Evolutionary conservation across 2,329 filamentous ascomycete species (phyloP), one percentile per base, ranked within the genome.

Genomic region (Clonostachys chloroleuca): DNA sequence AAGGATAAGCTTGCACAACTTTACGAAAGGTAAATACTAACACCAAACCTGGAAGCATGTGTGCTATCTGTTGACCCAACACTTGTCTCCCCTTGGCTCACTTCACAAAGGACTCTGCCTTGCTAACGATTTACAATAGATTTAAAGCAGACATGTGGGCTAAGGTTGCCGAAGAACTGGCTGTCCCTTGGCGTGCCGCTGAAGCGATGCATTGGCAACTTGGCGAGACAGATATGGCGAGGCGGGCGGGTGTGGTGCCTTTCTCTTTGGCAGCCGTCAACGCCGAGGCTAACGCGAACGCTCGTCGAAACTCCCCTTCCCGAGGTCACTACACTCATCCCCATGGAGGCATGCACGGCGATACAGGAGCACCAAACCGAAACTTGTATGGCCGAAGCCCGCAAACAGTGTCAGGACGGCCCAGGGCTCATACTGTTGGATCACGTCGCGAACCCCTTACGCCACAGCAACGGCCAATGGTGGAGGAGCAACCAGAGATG

Each of bases 131-230:
- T 30, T 4, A 30, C 24, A 18, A 6, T 63, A 97, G 92, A 67
- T 96, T 96, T 75, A 96, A 96, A 68, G 83, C 89, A 53, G 91
- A 97, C 62, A 97, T 97, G 90, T 99, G 92, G 92, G 84, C 89
- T 50, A 94, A 92, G 60, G 88, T 97, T 18, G 91, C 92, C 40
- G 90, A 94, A 64, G 92, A 97, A 67, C 92, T 99, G 85, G 85
- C 84, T 33, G 86, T 96, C 48, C 94, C 92, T 35, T 97, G 92
- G 92, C 81, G 94, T 59, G 91, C 94, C 16, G 92, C 89, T 43
- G 92, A 99, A 69, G 92, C 90, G 5, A 96, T 96, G 92, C 94
- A 97, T 68, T 99, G 94, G 92, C 88, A 95, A 61, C 77, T 99
- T 47, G 92, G 92, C 52, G 90, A 96, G 64, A 76, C 84, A 56